Percentiles rank a stretch among this genome's conserved stretches.
phyloP scores from a whole-genome alignment of 1,284 basidiomycete species.

The Ceratobasidium sp. region DNA sequence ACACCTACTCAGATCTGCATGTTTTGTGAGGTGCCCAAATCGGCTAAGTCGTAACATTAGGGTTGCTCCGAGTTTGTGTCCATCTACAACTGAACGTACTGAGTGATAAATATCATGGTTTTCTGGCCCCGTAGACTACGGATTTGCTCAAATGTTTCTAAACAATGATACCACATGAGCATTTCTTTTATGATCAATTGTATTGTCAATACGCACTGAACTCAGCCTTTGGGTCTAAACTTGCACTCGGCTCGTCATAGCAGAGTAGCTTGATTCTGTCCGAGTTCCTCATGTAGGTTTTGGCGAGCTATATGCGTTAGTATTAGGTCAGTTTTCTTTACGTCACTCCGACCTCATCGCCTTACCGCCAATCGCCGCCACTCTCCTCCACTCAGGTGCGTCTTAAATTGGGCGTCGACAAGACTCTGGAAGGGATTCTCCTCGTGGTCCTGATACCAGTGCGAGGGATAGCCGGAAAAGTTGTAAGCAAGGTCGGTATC shows the following conservation, averaged over 20 bases:
- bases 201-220: slow-evolving; percentile 55
- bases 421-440: neutral
- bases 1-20: slow-evolving; percentile 40
- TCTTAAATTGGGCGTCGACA: neutral
- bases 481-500: slow-evolving; percentile 24
- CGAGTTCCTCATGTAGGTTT: slow-evolving; percentile 75
- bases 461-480: neutral
- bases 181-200: too few relatives aligned
- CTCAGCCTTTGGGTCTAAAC: slow-evolving; percentile 72
- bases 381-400: slow-evolving; percentile 9
- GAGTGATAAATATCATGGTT: slow-evolving; percentile 76
- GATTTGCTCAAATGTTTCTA: slow-evolving; percentile 71
- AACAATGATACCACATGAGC: neutral
- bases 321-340: neutral
- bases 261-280: slow-evolving; percentile 66
- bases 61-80: neutral
- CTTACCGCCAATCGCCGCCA: slow-evolving; percentile 17
- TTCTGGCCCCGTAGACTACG: slow-evolving; percentile 64
- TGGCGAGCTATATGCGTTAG: neutral
- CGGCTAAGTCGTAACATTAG: slow-evolving; percentile 19
- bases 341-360: neutral
- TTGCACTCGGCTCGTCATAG: slow-evolving; percentile 72
- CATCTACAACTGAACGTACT: slow-evolving; percentile 45
- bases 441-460: neutral
- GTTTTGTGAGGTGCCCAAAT: slow-evolving; percentile 42